A percentile compares a stretch with the other conserved stretches of the same genome.
phyloP scores from a whole-genome alignment of 495 filamentous ascomycete species.

The Pseudoneurospora amorphoporcata region DNA sequence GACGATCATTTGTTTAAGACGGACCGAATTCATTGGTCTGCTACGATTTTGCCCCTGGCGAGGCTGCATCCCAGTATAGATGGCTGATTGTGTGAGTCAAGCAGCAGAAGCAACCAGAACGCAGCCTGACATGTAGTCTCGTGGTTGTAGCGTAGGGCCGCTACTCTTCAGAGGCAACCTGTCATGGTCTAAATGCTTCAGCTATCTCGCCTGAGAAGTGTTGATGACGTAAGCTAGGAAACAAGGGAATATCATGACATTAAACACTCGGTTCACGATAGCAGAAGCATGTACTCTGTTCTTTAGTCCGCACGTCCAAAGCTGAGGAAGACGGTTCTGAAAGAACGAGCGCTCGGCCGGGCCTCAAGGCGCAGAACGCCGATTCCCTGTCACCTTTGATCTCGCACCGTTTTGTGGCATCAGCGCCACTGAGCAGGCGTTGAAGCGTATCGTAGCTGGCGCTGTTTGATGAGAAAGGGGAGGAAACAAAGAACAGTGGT shows the following conservation, averaged over 20 bases:
- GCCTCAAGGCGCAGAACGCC: conserved; percentile 15
- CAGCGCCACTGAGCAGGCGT: conserved; percentile 33
- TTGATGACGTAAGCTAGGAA: conserved; percentile 7
- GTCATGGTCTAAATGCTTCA: not conserved
- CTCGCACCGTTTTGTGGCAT: conserved; percentile 41
- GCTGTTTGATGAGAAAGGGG: conserved; percentile 4
- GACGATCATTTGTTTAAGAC: not conserved
- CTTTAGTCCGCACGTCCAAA: conserved; percentile 44
- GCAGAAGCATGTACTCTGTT: conserved; percentile 38
- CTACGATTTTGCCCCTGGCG: not conserved
- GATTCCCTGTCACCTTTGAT: conserved; percentile 24
- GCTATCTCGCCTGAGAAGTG: not conserved
- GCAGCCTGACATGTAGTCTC: not conserved
- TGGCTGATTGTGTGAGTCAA: not conserved
- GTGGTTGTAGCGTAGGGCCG: not conserved
- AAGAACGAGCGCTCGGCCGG: conserved; percentile 32
- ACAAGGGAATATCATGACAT: not conserved
- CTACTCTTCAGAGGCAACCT: not conserved
- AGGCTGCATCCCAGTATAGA: not conserved
- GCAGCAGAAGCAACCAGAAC: not conserved
- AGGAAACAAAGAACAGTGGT: not conserved
- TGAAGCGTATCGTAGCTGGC: conserved; percentile 45
- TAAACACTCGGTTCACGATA: not conserved
- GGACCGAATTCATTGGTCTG: not conserved
- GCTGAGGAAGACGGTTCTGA: conserved; percentile 41